These are phyloP conservation scores for Fusarium oligoseptatum DNA, from an alignment of 2,329 filamentous ascomycete species.

Conservation along the genomic window DNA sequence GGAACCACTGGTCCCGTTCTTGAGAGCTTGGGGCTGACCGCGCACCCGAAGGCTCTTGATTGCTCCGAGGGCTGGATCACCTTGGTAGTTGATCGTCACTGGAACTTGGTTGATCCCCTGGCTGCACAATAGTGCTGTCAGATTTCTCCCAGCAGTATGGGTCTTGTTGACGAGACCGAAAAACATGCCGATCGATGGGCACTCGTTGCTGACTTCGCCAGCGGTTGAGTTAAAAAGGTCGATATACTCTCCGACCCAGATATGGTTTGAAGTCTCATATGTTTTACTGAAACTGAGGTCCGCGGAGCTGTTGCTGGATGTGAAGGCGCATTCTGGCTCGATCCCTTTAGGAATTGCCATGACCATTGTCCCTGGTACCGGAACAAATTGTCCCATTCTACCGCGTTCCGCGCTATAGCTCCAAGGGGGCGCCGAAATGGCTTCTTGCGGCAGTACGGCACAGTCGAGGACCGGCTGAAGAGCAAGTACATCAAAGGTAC, in stretches of 20 bases:
- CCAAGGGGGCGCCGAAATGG: not conserved
- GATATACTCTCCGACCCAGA: not conserved
- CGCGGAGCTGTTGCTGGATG: not conserved
- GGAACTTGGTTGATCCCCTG: not conserved
- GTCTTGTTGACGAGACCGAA: not conserved
- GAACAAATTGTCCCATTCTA: not conserved
- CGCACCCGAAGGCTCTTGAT: not conserved
- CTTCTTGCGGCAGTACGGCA: not conserved
- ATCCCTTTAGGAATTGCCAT: not conserved
- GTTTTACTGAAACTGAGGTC: not conserved
- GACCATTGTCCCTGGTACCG: not conserved
- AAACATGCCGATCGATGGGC: slow-evolving; percentile 6
- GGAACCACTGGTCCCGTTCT: not conserved
- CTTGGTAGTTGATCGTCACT: not conserved
- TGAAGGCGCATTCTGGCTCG: not conserved
- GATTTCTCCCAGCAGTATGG: not conserved
- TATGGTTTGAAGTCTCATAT: not conserved
- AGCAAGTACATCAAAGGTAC: not conserved
- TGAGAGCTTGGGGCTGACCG: not conserved
- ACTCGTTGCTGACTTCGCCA: not conserved
- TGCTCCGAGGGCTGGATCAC: not conserved
- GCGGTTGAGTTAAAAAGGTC: slow-evolving; percentile 4
- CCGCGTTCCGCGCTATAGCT: not conserved
- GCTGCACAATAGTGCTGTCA: slow-evolving; percentile 7
- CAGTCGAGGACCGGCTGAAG: not conserved